These are phyloP conservation scores for Marasmius tenuissimus DNA, from an alignment of 1,284 basidiomycete species.

Conservation along the genomic window DNA sequence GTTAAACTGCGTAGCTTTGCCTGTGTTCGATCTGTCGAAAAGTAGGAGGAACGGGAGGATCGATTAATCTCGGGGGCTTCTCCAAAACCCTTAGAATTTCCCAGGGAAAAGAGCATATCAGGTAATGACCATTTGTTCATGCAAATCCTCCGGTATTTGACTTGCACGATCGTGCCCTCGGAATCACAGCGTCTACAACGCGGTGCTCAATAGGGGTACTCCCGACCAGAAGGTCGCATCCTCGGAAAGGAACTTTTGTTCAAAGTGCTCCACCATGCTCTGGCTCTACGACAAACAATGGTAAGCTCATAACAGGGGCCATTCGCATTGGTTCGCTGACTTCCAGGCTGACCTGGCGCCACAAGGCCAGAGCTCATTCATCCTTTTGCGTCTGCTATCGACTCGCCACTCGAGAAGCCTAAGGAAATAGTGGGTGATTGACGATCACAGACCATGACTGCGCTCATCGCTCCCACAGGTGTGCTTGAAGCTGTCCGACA, in stretches of 20 bases:
- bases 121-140: conserved; percentile 27
- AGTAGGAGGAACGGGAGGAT: conserved; percentile 58
- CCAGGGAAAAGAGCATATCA: conserved; percentile 50
- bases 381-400: conserved; percentile 63
- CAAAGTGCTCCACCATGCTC: conserved; percentile 58
- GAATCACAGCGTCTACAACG: conserved; percentile 48
- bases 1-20: conserved; percentile 40
- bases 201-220: conserved; percentile 53
- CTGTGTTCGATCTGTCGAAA: conserved; percentile 66
- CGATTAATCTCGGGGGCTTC: conserved; percentile 56
- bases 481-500: conserved; percentile 45
- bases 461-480: conserved; percentile 32
- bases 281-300: conserved; percentile 57
- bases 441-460: not conserved
- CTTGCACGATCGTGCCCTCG: not conserved
- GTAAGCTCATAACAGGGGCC: conserved; percentile 27
- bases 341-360: not conserved
- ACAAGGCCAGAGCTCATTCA: conserved; percentile 58
- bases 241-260: conserved; percentile 60
- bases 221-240: conserved; percentile 41
- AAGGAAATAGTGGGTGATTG: conserved; percentile 43
- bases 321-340: too few species aligned
- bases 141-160: conserved; percentile 2
- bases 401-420: conserved; percentile 48
- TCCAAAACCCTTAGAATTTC: conserved; percentile 45